Evolutionary conservation across 371 early-diverging fungal genomes (phyloP), one percentile per base, ranked within the genome.

Genomic region (Saksenaea oblongispora): DNA sequence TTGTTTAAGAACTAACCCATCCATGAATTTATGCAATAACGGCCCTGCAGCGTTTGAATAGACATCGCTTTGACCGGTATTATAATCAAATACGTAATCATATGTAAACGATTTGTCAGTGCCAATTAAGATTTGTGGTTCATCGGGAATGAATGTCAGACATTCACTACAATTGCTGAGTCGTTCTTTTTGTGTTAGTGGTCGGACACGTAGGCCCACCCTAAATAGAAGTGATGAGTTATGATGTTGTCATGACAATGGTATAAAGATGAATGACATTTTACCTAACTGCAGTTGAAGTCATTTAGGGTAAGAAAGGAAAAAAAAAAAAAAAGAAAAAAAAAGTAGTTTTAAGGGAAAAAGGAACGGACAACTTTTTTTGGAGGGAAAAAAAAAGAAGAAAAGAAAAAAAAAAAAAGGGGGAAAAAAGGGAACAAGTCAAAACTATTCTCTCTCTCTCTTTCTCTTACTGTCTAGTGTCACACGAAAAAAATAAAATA

Each of bases 181-280:
- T 39, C 83, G 76, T 70, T 93, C 94, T 68, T 91, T 91, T 15
- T 84, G 77, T 39, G 83, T 89, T 41, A 91, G 79, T 34, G 94
- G 94, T 37, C 94, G 86, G 14, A 93, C 86, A 55, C 94, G 85
- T 59, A 93, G 81, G 8, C 91, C 92, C 39, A 93, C 94, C 69
- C 89, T 89, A 71, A 13, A 63, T 8, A 24, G 37, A 7, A 55
- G 47, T 36, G 51, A 36, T 59, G 59, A 31, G 39, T 59, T 41
- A n/a, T n/a, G n/a, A n/a, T 35, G 51, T 53, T 18, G 60, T 41
- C 17, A 39, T 54, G 42, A 26, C 17, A 31, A 54, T 35, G 34
- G 34, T n/a, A n/a, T n/a, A n/a, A n/a, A n/a, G n/a, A 28, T 58
- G 15, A 22, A 58, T 17, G 8, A 10, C 10, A 17, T 2, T 34